Percentiles rank a stretch among this genome's conserved stretches.
Conservation (phyloP, 805 yeast species). For the Saccharomycopsis oosterbeekiorum region DNA sequence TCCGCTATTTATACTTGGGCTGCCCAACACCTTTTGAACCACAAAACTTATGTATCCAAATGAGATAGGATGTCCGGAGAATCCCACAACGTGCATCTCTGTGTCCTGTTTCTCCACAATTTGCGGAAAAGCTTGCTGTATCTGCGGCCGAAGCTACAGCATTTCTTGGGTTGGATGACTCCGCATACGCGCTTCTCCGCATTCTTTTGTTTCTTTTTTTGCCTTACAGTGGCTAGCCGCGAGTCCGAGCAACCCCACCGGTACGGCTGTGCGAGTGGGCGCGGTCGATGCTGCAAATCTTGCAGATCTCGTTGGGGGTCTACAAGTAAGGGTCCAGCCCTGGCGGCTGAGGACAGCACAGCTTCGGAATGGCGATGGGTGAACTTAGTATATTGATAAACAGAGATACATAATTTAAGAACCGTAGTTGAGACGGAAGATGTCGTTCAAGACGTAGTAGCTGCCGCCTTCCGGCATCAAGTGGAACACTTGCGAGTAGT, state of each 20-base stretch:
- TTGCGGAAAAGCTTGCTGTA: not conserved
- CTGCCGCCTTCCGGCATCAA: slow-evolving; percentile 86
- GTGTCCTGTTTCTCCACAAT: not conserved
- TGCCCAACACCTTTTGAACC: not conserved
- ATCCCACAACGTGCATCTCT: not conserved
- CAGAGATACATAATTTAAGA: not conserved
- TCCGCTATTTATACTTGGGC: not conserved
- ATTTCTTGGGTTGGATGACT: not conserved
- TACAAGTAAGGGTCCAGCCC: too few species aligned
- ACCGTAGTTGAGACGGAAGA: slow-evolving; percentile 50
- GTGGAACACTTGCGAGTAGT: slow-evolving; percentile 97
- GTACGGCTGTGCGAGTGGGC: not conserved
- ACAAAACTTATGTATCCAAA: not conserved
- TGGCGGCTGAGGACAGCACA: too few species aligned
- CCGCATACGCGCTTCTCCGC: not conserved
- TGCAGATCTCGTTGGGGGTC: too few species aligned
- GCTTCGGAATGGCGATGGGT: too few species aligned
- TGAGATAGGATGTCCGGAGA: slow-evolving; percentile 1
- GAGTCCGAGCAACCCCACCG: not conserved
- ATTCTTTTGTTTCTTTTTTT: not conserved
- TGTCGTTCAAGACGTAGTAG: slow-evolving; percentile 92
- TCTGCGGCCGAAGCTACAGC: not conserved
- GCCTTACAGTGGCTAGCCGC: not conserved
- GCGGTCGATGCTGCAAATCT: not conserved
- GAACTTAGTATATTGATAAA: not conserved